Base-by-base conservation (phyloP, 148 eudicot genomes). In the Rhododendron molle region DNA sequence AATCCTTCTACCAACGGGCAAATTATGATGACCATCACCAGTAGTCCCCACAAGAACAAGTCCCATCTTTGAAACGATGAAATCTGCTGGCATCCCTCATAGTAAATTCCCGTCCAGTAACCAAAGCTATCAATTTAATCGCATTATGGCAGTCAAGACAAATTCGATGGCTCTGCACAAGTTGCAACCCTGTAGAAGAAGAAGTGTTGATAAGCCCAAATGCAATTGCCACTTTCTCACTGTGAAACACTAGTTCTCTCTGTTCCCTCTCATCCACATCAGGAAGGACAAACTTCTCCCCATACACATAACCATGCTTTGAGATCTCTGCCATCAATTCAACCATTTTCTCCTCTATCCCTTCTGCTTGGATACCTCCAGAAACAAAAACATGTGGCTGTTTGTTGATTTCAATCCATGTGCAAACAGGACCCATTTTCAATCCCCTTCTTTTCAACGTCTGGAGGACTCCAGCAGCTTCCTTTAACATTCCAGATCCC, bases 41-140 rank as follows among this genome's bases (percentile, higher is more conserved):
- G 86, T 95, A 95, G 92, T 95, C 96, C 71, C 98, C 95, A 93
- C 98, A 95, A 83, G 98, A 93, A 81, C 98, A 95, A 73, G 62
- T 86, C 47, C 96, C 96, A 81, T 90, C 87, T 83, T 83, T 87
- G 76, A 95, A 95, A 28, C 83, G 96, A 90, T 94, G 98, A 78
- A 93, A 94, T 84, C 94, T 90, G 86, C 98, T 92, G 26, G 92
- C 92, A 88, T 95, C 98, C 88, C 96, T 91, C 43, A 95, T 9
- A 36, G 90, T 91, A 86, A 93, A 93, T 36, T 90, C 91, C 62
- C 96, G 58, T 60, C 74, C 85, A 20, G 88, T 89, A 62, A 91
- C 92, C 85, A 86, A 86, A 52, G 96, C 89, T 40, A 95, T 91
- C 86, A 92, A 73, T 62, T 92, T 95, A 15, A 95, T 83, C 62